Evolutionary conservation across 192 early-diverging fungal species (phyloP), one percentile per base, ranked within the genome.

Genomic region (Dimargaris xerosporica): DNA sequence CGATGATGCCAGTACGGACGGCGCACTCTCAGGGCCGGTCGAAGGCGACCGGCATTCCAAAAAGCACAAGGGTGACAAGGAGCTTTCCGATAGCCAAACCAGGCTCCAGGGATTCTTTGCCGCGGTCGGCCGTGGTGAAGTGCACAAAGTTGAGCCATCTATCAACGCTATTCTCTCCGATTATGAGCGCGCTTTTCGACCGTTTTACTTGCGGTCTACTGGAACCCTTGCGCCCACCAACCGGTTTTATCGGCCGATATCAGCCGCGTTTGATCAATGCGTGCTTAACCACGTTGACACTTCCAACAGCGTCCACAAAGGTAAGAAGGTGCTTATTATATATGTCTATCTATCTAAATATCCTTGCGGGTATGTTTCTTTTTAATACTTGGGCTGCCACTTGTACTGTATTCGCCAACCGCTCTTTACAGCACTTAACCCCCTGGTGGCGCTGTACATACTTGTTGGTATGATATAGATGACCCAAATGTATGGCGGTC

Each of bases 41-140:
- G 34, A 39, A 39, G 34, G 34, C 34, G 34, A 39, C 34, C 34
- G 34, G 7, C 34, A 39, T 39, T 7, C 34, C 34, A 39, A 39
- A 39, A 39, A 39, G 34, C 34, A 39, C 7, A 39, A 39, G 7
- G 44, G 2, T 31, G 58, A 50, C 21, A 45, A 29, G 26, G 61
- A 64, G 16, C n/a, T 41, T 26, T 31, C 64, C 21, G 70, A 64
- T 4, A 70, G 70, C 34, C 71, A 76, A 62, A 61, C 46, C 15
- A 73, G 69, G 41, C 56, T 76, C 48, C 71, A 73, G 54, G 72
- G 30, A 44, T 76, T 76, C 63, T 76, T 76, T 61, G 44, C 60
- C 0, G 54, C 45, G 16, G 69, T 70, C 21, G 64, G 31, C 42
- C 26, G 51, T 5, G 12, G 43, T 15, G 56, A 68, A 25, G 51